Percentiles rank a stretch among this genome's conserved stretches.
phyloP scores from a whole-genome alignment of 106 monocot species.

The Phalaenopsis aphrodite region DNA sequence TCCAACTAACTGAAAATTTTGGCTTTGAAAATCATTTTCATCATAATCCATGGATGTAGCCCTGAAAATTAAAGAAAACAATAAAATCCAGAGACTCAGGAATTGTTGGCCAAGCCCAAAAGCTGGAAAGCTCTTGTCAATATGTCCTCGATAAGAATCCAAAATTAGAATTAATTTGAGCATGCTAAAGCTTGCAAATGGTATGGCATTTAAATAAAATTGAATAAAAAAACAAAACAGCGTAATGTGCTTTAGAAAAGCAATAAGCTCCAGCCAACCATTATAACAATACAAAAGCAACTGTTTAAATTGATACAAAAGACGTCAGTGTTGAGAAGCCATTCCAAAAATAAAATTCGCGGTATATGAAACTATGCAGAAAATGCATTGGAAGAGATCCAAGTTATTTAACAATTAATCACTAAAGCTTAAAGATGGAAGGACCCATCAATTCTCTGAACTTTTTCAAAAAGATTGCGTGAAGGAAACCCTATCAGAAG shows the following conservation, averaged over 20 bases:
- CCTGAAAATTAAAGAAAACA: conserved; percentile 28
- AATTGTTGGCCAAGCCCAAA: not conserved
- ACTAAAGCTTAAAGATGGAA: no score
- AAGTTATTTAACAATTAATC: no score
- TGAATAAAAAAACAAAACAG: not conserved
- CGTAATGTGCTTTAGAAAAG: not conserved
- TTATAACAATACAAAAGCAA: no score
- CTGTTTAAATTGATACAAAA: no score
- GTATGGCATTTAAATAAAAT: not conserved
- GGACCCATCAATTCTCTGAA: no score
- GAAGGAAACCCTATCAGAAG: no score
- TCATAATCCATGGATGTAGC: conserved; percentile 88
- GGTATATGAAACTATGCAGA: no score
- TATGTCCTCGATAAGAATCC: not conserved
- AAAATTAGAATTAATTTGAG: not conserved
- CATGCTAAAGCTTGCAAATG: not conserved
- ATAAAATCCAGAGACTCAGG: not conserved
- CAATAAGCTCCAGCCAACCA: not conserved
- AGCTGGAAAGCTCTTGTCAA: not conserved
- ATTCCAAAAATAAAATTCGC: no score
- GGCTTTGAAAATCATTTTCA: conserved; percentile 87
- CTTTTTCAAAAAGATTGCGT: no score
- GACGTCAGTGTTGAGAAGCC: no score
- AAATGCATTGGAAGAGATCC: no score
- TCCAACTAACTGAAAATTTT: conserved; percentile 70